phyloP scores from a whole-genome alignment of 441 rosid species.

The Pelargonium fulgidum region DNA sequence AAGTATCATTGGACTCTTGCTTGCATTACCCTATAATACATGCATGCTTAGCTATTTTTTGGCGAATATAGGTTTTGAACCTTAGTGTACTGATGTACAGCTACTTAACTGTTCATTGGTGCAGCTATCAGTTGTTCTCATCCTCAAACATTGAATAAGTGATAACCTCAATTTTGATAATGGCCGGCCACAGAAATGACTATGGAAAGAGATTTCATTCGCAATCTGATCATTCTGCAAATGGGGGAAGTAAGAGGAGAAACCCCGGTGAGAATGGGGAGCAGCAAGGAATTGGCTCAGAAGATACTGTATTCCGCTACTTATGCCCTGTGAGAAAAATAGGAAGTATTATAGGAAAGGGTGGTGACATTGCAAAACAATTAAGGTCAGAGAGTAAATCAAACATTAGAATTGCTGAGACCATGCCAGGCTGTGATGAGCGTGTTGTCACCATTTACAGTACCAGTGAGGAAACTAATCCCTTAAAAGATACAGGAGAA shows the following conservation, averaged over 20 bases:
- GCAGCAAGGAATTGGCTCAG: conserved; percentile 44
- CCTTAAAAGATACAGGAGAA: conserved; percentile 49
- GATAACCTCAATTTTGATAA: conserved; percentile 13
- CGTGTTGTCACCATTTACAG: conserved; percentile 92
- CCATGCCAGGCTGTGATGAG: conserved; percentile 72
- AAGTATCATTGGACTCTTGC: too few species aligned
- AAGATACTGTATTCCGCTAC: conserved; percentile 78
- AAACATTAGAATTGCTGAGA: conserved; percentile 76
- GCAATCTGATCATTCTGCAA: conserved; percentile 54
- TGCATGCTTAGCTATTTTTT: not conserved
- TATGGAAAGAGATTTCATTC: conserved; percentile 73
- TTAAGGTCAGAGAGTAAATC: conserved; percentile 75
- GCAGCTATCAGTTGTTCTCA: not conserved
- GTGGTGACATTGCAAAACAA: conserved; percentile 95
- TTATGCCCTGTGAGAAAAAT: conserved; percentile 79
- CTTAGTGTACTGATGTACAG: not conserved
- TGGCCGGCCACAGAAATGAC: conserved; percentile 80
- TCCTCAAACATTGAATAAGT: not conserved
- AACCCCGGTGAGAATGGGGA: conserved; percentile 67
- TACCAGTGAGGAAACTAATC: conserved; percentile 76
- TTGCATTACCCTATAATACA: too few species aligned
- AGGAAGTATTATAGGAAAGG: conserved; percentile 90
- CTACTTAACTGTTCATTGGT: not conserved
- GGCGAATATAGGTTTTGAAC: not conserved
- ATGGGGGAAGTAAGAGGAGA: conserved; percentile 65